These are phyloP conservation scores for Diaporthe longicolla DNA, from an alignment of 2,329 filamentous ascomycete species.

Conservation along the genomic window DNA sequence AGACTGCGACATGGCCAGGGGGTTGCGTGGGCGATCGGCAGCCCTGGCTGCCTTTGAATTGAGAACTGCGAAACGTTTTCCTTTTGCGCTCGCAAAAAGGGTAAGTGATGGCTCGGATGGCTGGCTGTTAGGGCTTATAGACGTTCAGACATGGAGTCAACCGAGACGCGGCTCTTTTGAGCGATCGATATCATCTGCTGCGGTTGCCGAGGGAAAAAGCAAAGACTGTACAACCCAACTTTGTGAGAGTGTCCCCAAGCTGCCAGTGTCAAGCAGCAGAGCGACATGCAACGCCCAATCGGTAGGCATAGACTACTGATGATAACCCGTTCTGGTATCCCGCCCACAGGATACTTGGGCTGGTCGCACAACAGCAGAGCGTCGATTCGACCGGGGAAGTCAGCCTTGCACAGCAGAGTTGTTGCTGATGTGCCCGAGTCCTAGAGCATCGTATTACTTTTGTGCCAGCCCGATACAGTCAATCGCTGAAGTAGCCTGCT, in stretches of 20 bases:
- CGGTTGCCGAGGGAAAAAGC: constrained; percentile 17
- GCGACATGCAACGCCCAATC: constrained; percentile 26
- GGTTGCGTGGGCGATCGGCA: background rate
- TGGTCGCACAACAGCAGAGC: background rate
- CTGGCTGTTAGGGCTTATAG: constrained; percentile 12
- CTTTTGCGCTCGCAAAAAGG: constrained; percentile 7
- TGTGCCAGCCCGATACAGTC: background rate
- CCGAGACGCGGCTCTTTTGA: constrained; percentile 33
- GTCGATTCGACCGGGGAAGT: background rate
- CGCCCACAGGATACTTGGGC: background rate
- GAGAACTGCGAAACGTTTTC: background rate
- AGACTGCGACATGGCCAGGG: constrained; percentile 7
- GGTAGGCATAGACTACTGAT: constrained; percentile 1
- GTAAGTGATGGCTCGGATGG: constrained; percentile 6
- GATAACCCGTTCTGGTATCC: constrained; percentile 20
- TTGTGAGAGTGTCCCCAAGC: background rate
- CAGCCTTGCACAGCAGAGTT: constrained; percentile 10
- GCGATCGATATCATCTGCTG: constrained; percentile 6
- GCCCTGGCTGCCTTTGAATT: constrained; percentile 9
- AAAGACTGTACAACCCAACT: constrained; percentile 18
- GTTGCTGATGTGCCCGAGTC: constrained; percentile 27
- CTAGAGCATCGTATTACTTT: constrained; percentile 17
- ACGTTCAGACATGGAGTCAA: constrained; percentile 35
- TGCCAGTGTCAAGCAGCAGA: constrained; percentile 21
- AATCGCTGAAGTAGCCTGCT: background rate